Percentiles rank a stretch among this genome's conserved stretches.
phyloP scores from a whole-genome alignment of 768 basidiomycete species.

The Lyophyllum atratum region DNA sequence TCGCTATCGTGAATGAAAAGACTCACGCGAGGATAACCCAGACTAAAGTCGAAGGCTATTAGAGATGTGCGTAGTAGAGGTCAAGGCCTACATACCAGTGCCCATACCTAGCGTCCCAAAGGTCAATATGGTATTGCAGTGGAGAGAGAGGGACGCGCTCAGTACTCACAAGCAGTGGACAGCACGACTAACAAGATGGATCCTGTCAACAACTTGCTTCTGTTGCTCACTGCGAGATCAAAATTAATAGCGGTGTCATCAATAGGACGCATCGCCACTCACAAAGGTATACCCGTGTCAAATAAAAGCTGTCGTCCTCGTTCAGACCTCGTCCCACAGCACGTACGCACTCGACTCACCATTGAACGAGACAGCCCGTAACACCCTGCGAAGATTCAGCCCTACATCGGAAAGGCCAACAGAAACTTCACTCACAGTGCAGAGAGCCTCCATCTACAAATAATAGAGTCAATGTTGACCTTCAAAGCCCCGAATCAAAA shows the following conservation, averaged over 20 bases:
- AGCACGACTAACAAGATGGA: slow-evolving; percentile 33
- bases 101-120: slow-evolving; percentile 17
- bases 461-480: neutral
- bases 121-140: neutral
- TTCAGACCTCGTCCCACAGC: neutral
- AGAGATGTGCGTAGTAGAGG: neutral
- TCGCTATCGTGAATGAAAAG: neutral
- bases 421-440: slow-evolving; percentile 36
- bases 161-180: slow-evolving; percentile 30
- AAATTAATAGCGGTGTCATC: neutral
- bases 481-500: neutral
- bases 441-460: slow-evolving; percentile 44
- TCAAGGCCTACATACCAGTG: slow-evolving; percentile 26
- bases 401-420: neutral
- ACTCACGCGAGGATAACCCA: slow-evolving; percentile 46
- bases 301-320: slow-evolving; percentile 41
- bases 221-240: slow-evolving; percentile 38
- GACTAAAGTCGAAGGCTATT: slow-evolving; percentile 25
- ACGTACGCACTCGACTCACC: slow-evolving; percentile 26
- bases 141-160: neutral
- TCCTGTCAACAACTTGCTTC: slow-evolving; percentile 32
- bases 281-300: slow-evolving; percentile 50
- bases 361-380: slow-evolving; percentile 54
- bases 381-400: slow-evolving; percentile 38
- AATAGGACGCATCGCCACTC: slow-evolving; percentile 14